Evolutionary conservation across 164 flowering plant genomes (phyloP).

Genomic region (Chloranthus sessilifolius): DNA sequence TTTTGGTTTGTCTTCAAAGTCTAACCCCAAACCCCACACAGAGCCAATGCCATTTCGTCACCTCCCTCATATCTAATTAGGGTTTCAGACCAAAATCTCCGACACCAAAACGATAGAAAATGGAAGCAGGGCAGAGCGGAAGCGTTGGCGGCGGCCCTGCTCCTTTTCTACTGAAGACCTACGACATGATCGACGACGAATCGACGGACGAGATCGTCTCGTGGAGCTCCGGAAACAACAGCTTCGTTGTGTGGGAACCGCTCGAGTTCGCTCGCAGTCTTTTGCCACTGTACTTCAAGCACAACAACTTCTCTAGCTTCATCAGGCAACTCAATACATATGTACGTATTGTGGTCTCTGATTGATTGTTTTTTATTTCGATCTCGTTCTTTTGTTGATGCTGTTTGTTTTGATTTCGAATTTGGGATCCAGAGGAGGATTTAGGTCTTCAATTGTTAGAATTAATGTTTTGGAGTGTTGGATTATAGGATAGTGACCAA

Average conservation of each 20-base stretch:
- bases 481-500: too few species aligned
- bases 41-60: too few species aligned
- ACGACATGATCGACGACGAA: constrained; percentile 73
- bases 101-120: too few species aligned
- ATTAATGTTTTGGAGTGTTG: too few species aligned
- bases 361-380: background rate
- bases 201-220: constrained; percentile 66
- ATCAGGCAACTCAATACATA: constrained; percentile 78
- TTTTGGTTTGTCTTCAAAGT: too few species aligned
- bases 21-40: too few species aligned
- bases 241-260: constrained; percentile 77
- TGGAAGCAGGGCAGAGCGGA: too few species aligned
- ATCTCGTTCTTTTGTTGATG: background rate
- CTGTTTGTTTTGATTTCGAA: too few species aligned
- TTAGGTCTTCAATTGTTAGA: too few species aligned
- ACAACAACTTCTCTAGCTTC: constrained; percentile 78
- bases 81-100: too few species aligned
- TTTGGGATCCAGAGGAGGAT: too few species aligned
- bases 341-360: constrained; percentile 31
- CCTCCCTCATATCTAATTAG: too few species aligned
- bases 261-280: constrained; percentile 57
- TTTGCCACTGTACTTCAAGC: constrained; percentile 69
- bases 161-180: constrained; percentile 67
- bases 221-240: constrained; percentile 46
- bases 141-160: constrained; percentile 65